phyloP scores from a whole-genome alignment of 192 early-diverging fungal genomes.

The Jimgerdemannia flammicorona region DNA sequence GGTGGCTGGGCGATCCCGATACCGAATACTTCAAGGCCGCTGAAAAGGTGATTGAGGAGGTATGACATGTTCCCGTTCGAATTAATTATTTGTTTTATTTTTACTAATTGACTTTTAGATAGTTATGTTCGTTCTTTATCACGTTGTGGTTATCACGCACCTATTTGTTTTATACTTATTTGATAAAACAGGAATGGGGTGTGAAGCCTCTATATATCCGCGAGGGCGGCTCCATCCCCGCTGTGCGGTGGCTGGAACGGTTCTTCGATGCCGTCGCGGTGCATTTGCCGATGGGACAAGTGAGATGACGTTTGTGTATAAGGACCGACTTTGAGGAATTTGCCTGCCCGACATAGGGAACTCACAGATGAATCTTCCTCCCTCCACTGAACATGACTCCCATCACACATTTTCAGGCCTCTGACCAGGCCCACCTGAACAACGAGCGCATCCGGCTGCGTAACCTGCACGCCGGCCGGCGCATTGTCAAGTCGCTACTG shows the following conservation, averaged over 20 bases:
- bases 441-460: constrained; percentile 71
- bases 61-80: background rate
- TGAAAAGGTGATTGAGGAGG: constrained; percentile 53
- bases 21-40: constrained; percentile 67
- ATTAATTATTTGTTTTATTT: background rate
- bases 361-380: background rate
- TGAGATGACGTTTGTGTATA: constrained; percentile 5
- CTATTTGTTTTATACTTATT: background rate
- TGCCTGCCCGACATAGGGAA: background rate
- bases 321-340: no score
- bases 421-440: constrained; percentile 75
- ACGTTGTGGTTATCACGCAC: no score
- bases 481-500: constrained; percentile 48
- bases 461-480: constrained; percentile 63
- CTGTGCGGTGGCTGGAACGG: constrained; percentile 69
- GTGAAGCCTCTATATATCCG: constrained; percentile 67
- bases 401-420: constrained; percentile 34
- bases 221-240: constrained; percentile 76
- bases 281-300: constrained; percentile 75
- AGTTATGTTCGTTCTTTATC: background rate
- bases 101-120: background rate
- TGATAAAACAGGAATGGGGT: constrained; percentile 43
- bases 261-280: constrained; percentile 61
- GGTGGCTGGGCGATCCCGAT: constrained; percentile 72
- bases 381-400: background rate